Conservation (phyloP, 495 filamentous ascomycete species). For the Chaetomium tenue region DNA sequence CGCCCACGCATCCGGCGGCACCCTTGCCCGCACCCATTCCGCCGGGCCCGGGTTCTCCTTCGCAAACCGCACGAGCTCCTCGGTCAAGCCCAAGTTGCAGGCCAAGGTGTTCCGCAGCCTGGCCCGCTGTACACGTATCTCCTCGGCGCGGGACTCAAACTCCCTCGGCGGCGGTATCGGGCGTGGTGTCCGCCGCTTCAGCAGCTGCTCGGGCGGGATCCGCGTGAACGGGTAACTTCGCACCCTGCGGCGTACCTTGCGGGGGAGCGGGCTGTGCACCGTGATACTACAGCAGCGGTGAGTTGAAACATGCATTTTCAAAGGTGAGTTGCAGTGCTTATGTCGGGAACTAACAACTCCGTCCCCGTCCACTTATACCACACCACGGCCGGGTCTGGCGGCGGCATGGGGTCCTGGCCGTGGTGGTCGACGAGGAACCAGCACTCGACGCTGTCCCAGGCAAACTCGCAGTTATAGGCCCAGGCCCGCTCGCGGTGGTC, state of each 20-base stretch:
- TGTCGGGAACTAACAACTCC: conserved; percentile 14
- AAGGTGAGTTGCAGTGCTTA: too few species aligned
- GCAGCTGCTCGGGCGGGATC: not conserved
- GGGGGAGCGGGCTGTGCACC: conserved; percentile 3
- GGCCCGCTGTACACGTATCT: not conserved
- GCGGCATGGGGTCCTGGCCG: conserved; percentile 6
- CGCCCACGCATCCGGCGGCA: conserved; percentile 7
- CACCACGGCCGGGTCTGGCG: conserved; percentile 7
- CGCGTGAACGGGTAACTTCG: conserved; percentile 9
- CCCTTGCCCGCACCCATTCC: conserved; percentile 6
- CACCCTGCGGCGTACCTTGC: conserved; percentile 7
- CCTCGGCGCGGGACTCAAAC: conserved; percentile 7
- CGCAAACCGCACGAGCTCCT: conserved; percentile 7
- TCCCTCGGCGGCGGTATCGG: conserved; percentile 2
- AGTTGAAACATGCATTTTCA: not conserved
- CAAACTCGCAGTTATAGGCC: conserved; percentile 9
- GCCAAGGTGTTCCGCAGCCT: conserved; percentile 5
- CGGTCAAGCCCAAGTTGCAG: conserved; percentile 1
- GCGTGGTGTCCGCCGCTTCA: too few species aligned
- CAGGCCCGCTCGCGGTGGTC: conserved; percentile 5
- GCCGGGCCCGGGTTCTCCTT: conserved; percentile 1
- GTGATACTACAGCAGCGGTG: conserved; percentile 3
- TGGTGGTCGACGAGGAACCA: conserved; percentile 15
- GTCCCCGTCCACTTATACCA: conserved; percentile 11
- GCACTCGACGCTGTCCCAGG: conserved; percentile 11